phyloP scores from a whole-genome alignment of 179 eudicot genomes.

The Patellifolia procumbens region DNA sequence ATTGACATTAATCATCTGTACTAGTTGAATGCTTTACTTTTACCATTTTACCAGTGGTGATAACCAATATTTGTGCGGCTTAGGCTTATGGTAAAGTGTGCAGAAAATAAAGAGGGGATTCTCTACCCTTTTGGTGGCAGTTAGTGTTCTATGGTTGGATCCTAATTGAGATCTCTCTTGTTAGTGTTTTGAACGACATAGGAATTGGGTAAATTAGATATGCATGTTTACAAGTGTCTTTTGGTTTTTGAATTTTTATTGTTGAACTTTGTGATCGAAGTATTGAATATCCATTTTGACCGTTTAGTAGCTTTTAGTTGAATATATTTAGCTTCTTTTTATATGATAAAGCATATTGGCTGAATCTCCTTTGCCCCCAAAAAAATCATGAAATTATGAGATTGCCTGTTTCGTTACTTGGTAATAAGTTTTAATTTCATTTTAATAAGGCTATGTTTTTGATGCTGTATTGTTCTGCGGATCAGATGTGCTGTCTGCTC shows the following conservation, averaged over 20 bases:
- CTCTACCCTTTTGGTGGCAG: neutral
- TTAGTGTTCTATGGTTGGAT: neutral
- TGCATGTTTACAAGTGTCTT: neutral
- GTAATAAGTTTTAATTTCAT: neutral
- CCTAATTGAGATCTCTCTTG: neutral
- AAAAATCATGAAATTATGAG: neutral
- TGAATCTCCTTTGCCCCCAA: neutral
- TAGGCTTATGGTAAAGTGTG: neutral
- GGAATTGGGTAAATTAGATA: neutral
- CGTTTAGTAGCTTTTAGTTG: neutral
- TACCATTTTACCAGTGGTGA: neutral
- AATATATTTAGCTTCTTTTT: too few relatives aligned
- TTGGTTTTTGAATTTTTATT: too few relatives aligned
- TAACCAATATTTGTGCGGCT: neutral
- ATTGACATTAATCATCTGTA: neutral
- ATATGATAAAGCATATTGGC: too few relatives aligned
- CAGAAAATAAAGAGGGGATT: neutral
- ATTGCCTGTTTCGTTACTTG: neutral
- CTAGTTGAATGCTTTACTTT: neutral
- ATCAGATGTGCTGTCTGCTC: neutral
- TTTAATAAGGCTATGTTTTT: neutral
- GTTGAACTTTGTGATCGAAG: neutral
- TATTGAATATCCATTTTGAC: neutral
- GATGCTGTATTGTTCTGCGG: neutral
- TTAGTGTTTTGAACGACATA: neutral